Base-by-base conservation (phyloP, 2,329 filamentous ascomycete species). In the Diplocarpon rosae region DNA sequence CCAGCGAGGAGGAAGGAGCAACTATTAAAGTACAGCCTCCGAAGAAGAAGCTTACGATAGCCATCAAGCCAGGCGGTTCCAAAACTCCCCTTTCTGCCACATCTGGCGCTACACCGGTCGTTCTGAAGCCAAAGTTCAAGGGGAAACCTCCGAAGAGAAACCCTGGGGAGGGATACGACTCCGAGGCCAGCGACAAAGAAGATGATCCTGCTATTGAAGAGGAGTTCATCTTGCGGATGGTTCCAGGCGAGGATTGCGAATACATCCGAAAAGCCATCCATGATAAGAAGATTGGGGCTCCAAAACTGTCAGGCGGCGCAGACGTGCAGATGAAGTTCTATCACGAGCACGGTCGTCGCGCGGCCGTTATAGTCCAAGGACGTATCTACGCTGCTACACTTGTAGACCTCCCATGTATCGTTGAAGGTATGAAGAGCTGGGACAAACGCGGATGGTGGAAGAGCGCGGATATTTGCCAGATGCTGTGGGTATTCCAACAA, bases 151-250 rank as follows among this genome's bases (percentile, higher is more conserved):
- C 85, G 6, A 69, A 75, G 28, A 76, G 85, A 51, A 79, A 80
- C 5, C 75, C 78, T 1, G 92, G 92, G 41, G 87, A 94, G 45
- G 92, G 90, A 7, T 98, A 96, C 65, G 92, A 98, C 62, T 95
- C 89, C 2, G 92, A 96, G 64, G 87, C 89, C 11, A 92, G 88
- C 44, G 92, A 96, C 59, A 78, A 82, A 12, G 92, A 98, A 63
- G 65, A 70, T 9, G 92, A 98, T 58, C 92, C 92, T 0, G 75
- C 83, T 1, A 85, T 94, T 49, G 90, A 96, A 63, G 84, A 90
- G 58, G 83, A 93, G 52, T 86, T 96, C 53, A 73, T 98, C 8
- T 65, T 98, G 49, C 85, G 92, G 48, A 95, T 95, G 84, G 64
- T 80, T 43, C 85, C 88, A 0, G 89, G 88, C 0, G 78, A 84